phyloP scores from a whole-genome alignment of 305 asterid genomes.

The Fraxinus sp. region DNA sequence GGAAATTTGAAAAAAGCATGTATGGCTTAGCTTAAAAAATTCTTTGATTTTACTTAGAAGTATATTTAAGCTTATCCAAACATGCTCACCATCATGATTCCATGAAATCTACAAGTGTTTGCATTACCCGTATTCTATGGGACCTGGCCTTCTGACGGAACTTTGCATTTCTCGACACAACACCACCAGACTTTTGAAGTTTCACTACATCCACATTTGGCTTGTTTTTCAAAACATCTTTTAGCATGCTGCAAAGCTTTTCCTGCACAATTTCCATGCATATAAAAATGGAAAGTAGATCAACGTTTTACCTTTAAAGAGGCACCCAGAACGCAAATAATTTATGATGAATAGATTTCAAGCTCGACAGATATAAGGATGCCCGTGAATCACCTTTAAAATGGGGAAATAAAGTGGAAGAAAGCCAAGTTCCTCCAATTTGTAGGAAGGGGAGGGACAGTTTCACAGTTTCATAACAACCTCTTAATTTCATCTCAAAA shows the following conservation, averaged over 20 bases:
- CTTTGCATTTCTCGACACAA: conserved; percentile 88
- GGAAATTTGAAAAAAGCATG: not conserved
- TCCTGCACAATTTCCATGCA: conserved; percentile 49
- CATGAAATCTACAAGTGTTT: conserved; percentile 1
- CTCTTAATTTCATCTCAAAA: not conserved
- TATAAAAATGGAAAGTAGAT: conserved; percentile 21
- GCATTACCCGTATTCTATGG: conserved; percentile 75
- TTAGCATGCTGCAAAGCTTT: conserved; percentile 96
- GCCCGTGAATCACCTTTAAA: not conserved
- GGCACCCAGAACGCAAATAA: not conserved
- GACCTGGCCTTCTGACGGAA: conserved; percentile 86
- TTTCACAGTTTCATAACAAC: not conserved
- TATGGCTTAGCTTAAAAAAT: not conserved
- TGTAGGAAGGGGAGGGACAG: not conserved
- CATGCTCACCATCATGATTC: not conserved
- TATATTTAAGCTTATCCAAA: not conserved
- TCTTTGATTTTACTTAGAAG: not conserved
- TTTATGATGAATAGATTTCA: not conserved
- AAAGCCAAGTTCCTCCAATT: not conserved
- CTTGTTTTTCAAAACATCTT: conserved; percentile 69
- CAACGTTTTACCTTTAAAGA: conserved; percentile 6
- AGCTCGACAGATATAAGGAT: not conserved
- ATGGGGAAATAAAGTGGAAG: not conserved
- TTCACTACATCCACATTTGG: conserved; percentile 89
- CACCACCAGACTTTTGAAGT: conserved; percentile 98